Percentiles rank a stretch among this genome's conserved stretches.
Evolutionary conservation across 371 early-diverging fungal genomes (phyloP).

Genomic region (Mucor velutinosus): DNA sequence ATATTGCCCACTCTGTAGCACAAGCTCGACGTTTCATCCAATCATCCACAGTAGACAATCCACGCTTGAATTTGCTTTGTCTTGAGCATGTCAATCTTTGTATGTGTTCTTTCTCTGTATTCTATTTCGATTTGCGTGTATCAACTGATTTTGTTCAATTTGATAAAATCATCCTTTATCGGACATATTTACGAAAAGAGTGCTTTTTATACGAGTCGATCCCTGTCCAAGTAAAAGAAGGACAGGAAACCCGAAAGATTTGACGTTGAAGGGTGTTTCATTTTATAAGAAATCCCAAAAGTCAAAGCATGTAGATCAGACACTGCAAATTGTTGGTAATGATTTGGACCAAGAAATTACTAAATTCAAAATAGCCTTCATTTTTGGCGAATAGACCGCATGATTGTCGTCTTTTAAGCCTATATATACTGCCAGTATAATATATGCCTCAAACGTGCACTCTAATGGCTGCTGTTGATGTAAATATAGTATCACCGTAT

Average conservation of each 20-base stretch:
- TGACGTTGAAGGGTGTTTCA: background rate
- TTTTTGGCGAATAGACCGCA: background rate
- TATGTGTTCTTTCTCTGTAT: background rate
- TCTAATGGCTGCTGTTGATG: background rate
- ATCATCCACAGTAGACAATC: background rate
- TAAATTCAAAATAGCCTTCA: background rate
- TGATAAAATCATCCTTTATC: background rate
- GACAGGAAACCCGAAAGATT: background rate
- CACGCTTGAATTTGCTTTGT: conserved; percentile 7
- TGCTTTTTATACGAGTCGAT: background rate
- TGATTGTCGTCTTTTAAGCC: background rate
- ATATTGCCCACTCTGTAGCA: background rate
- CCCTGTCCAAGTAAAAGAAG: background rate
- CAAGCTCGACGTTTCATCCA: background rate
- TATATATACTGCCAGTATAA: no score
- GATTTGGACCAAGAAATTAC: background rate
- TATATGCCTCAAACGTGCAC: background rate
- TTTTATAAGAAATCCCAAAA: background rate
- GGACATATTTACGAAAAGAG: background rate
- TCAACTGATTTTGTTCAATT: conserved; percentile 6
- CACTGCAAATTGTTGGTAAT: background rate
- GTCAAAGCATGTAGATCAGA: background rate
- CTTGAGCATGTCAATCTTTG: background rate
- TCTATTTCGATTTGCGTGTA: background rate
- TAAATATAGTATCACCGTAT: background rate